These are phyloP conservation scores for Rhizopus arrhizus DNA, from an alignment of 371 early-diverging fungal species.

Conservation along the genomic window DNA sequence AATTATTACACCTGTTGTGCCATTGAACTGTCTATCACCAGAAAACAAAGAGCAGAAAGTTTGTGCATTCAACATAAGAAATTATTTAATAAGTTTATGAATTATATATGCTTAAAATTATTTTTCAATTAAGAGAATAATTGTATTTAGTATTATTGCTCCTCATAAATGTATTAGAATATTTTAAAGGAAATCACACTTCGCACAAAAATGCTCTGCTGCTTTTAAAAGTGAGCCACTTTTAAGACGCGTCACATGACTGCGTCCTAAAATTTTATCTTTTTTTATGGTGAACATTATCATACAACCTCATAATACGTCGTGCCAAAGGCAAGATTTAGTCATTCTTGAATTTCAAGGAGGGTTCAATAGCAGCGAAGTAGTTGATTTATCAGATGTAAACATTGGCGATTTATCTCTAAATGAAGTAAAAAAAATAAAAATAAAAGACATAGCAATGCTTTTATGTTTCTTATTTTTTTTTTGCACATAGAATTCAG, in stretches of 20 bases:
- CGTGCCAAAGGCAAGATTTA: conserved; percentile 26
- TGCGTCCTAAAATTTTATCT: not conserved
- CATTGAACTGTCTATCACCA: too few species aligned
- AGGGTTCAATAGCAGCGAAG: conserved; percentile 36
- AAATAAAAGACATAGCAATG: too few species aligned
- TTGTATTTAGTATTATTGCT: too few species aligned
- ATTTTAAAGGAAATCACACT: not conserved
- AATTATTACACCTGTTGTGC: too few species aligned
- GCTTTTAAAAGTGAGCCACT: not conserved
- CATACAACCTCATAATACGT: conserved; percentile 26
- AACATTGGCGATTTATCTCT: conserved; percentile 46
- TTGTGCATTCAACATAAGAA: too few species aligned
- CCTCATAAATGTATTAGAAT: too few species aligned
- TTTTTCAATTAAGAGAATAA: too few species aligned
- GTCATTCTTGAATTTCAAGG: conserved; percentile 61
- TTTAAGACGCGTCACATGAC: not conserved
- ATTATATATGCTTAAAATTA: too few species aligned
- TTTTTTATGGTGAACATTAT: conserved; percentile 40
- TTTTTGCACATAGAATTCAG: conserved; percentile 36
- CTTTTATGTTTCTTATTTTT: too few species aligned
- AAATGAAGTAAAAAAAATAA: conserved; percentile 21
- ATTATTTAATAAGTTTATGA: too few species aligned
- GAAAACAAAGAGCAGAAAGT: too few species aligned
- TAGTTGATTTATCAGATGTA: conserved; percentile 27
- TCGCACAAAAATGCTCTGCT: not conserved